A percentile compares a stretch with the other conserved stretches of the same genome.
Evolutionary conservation across 2,329 filamentous ascomycete genomes (phyloP).

Genomic region (Cercospora nicotianae): DNA sequence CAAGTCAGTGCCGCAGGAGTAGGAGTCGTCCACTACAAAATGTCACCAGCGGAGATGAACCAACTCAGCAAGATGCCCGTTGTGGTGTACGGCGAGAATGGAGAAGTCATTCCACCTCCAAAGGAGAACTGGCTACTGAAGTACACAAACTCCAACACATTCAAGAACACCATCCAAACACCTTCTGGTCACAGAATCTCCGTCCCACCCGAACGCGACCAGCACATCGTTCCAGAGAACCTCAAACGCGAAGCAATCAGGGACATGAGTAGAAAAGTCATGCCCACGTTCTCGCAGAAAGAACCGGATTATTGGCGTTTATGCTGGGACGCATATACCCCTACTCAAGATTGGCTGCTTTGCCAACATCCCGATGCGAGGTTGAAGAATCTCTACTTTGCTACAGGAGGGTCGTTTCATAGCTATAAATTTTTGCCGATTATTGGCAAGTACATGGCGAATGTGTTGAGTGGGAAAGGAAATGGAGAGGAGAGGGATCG

Average conservation of each 20-base stretch:
- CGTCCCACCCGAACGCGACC: conserved; percentile 41
- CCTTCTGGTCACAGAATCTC: conserved; percentile 55
- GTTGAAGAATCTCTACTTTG: conserved; percentile 57
- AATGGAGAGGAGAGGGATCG: conserved; percentile 42
- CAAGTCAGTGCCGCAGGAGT: conserved; percentile 61
- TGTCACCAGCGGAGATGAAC: conserved; percentile 53
- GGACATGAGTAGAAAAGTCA: conserved; percentile 26
- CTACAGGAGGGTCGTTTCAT: conserved; percentile 64
- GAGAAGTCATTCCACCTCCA: conserved; percentile 54
- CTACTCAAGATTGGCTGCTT: conserved; percentile 63
- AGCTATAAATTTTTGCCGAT: conserved; percentile 56
- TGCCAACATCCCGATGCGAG: conserved; percentile 51
- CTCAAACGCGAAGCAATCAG: conserved; percentile 23
- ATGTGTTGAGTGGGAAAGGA: conserved; percentile 41
- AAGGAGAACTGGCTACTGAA: conserved; percentile 54
- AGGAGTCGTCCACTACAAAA: conserved; percentile 57
- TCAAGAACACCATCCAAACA: conserved; percentile 55
- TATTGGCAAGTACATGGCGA: conserved; percentile 60
- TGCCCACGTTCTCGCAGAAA: conserved; percentile 40
- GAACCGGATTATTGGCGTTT: conserved; percentile 46
- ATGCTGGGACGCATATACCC: conserved; percentile 63
- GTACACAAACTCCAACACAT: conserved; percentile 58
- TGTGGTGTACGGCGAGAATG: conserved; percentile 50
- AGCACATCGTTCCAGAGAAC: conserved; percentile 18
- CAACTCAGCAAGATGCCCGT: conserved; percentile 55